These are phyloP conservation scores for Picea abies DNA, from an alignment of 83 land plant species.

Conservation along the genomic window DNA sequence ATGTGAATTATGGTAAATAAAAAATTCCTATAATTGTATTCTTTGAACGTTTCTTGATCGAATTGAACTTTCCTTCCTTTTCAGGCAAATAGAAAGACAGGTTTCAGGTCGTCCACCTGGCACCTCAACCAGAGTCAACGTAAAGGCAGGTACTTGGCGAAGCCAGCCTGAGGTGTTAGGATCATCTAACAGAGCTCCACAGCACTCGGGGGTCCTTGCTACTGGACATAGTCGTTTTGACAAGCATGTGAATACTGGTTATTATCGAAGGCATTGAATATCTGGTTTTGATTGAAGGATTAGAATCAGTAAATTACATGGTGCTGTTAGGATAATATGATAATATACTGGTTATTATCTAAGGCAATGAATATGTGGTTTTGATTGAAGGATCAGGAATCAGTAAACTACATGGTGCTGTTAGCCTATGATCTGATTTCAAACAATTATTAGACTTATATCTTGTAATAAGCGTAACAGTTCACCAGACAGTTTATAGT, in stretches of 20 bases:
- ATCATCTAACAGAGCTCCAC: slow-evolving; percentile 1
- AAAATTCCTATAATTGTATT: neutral
- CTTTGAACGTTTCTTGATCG: neutral
- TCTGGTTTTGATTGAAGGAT: no score
- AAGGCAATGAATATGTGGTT: neutral
- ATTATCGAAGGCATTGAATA: neutral
- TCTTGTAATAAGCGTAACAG: no score
- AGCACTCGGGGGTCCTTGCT: neutral
- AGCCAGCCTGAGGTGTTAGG: neutral
- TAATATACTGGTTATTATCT: neutral
- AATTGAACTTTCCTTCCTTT: neutral
- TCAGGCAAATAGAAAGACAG: slow-evolving; percentile 4
- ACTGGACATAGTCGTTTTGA: neutral
- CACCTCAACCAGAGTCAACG: neutral
- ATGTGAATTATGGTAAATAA: no score
- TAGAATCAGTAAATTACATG: no score
- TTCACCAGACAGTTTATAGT: no score
- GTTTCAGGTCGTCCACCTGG: neutral
- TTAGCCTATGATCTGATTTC: no score
- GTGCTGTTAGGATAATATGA: no score
- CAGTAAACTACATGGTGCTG: no score
- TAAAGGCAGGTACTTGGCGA: neutral
- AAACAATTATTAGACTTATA: no score
- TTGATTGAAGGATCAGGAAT: no score
- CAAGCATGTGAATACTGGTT: neutral